Base-by-base conservation (phyloP, 805 yeast species). In the Komagataella phaffii region DNA sequence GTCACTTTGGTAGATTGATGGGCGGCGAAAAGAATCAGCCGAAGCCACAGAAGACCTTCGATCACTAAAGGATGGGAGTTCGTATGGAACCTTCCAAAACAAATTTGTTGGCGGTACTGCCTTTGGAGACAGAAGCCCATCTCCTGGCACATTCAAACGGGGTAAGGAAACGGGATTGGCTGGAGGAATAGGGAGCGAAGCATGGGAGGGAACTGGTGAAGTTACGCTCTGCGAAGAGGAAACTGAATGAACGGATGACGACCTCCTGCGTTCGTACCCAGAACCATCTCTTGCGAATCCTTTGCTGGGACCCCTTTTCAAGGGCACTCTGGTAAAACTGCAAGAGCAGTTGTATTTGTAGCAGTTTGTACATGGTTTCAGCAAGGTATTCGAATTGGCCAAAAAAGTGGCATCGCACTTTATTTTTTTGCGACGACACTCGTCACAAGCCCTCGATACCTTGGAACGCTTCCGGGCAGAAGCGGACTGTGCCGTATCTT, bases 381-480 rank as follows among this genome's bases (percentile, higher is more conserved):
- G 67, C n/a, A 80, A 74, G 7, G 68, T 66, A 57, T 68, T 75
- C 17, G 76, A 70, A 4, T 71, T 64, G 8, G 65, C 49, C 50
- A 71, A 70, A 53, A 75, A 73, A 23, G 73, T 73, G 19, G 85
- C 88, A 61, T 85, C 81, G 66, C 95, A 85, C 51, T 79, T 72
- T 19, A 85, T 74, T 61, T 85, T 85, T 63, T 84, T 83, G 48
- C 85, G 72, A 44, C 93, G 73, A 63, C 93, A 85, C 51, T 83
- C 81, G 62, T 85, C 95, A 62, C 95, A 85, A 1, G 91, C 93
- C 51, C 95, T 65, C 1, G 89, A 83, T 0, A 85, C 88, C 61
- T 85, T 85, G 7, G 84, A 74, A 52, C 90, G 59, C 59, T 83
- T 83, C 49, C 85, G 40, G 40, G 40, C 40, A 30, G 40, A 30